phyloP scores from a whole-genome alignment of 2,329 filamentous ascomycete species.

The Fusarium sp. region DNA sequence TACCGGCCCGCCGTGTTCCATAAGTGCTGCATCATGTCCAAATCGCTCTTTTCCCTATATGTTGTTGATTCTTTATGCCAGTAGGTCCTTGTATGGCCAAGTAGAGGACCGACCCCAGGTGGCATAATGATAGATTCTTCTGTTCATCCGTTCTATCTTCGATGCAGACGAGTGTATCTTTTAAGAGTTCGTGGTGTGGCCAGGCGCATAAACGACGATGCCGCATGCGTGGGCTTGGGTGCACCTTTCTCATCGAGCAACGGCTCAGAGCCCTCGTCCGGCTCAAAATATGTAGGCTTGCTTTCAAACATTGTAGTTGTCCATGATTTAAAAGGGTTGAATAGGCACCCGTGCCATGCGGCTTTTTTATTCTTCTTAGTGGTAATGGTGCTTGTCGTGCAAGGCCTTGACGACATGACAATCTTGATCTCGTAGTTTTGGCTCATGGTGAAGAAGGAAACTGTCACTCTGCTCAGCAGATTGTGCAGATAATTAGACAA shows the following conservation, averaged over 20 bases:
- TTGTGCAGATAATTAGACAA: neutral
- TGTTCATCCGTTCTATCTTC: neutral
- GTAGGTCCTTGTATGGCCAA: too few species aligned
- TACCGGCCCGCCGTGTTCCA: constrained; percentile 7
- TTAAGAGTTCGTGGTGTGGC: constrained; percentile 58
- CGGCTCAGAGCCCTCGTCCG: constrained; percentile 43
- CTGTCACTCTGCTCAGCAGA: constrained; percentile 21
- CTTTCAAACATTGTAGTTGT: constrained; percentile 9
- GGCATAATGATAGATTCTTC: neutral
- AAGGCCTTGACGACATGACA: constrained; percentile 23
- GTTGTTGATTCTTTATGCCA: neutral
- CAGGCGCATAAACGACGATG: constrained; percentile 58
- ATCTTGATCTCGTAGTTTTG: constrained; percentile 36
- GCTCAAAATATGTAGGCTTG: constrained; percentile 1
- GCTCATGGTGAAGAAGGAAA: constrained; percentile 18
- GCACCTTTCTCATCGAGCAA: constrained; percentile 32
- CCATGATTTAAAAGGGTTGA: constrained; percentile 34
- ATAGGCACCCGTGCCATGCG: constrained; percentile 28
- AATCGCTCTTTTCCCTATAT: neutral
- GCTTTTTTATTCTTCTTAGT: constrained; percentile 2
- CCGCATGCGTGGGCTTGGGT: constrained; percentile 58
- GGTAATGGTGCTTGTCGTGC: neutral
- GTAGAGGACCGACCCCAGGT: too few species aligned
- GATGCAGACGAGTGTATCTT: constrained; percentile 50
- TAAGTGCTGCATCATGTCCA: neutral